A percentile compares a stretch with the other conserved stretches of the same genome.
phyloP scores from a whole-genome alignment of 805 yeast species.

The Wickerhamiella brachini region DNA sequence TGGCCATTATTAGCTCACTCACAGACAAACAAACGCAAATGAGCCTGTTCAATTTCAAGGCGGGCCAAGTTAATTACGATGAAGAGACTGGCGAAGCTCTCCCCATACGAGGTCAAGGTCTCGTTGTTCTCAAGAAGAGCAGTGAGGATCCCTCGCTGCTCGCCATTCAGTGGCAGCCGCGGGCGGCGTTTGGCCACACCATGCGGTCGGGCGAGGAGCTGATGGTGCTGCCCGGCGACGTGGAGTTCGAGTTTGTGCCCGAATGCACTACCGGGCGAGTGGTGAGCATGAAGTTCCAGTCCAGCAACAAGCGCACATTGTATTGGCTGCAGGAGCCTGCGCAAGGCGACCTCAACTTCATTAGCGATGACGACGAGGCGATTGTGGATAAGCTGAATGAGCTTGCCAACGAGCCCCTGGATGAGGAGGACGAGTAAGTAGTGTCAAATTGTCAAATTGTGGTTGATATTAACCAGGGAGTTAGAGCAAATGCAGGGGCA shows the following conservation, averaged over 20 bases:
- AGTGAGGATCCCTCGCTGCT: constrained; percentile 61
- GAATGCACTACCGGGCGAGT: constrained; percentile 71
- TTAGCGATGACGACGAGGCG: constrained; percentile 45
- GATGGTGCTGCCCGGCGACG: constrained; percentile 74
- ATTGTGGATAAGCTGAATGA: constrained; percentile 36
- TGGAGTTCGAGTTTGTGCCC: constrained; percentile 54
- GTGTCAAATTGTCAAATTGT: background rate
- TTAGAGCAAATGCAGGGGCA: too few species aligned
- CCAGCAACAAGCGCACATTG: constrained; percentile 43
- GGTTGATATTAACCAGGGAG: background rate
- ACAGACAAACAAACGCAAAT: too few species aligned
- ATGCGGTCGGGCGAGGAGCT: constrained; percentile 30
- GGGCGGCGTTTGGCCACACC: constrained; percentile 27
- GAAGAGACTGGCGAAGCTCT: constrained; percentile 45
- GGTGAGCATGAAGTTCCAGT: constrained; percentile 47
- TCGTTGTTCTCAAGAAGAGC: constrained; percentile 43
- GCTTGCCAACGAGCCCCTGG: constrained; percentile 17
- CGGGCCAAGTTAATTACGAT: constrained; percentile 61
- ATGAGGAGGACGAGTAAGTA: constrained; percentile 12
- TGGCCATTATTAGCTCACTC: too few species aligned
- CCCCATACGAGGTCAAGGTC: constrained; percentile 60
- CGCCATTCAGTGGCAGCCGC: constrained; percentile 61
- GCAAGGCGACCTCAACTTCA: constrained; percentile 41
- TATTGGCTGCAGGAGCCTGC: constrained; percentile 71
- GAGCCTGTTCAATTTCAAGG: constrained; percentile 36